Evolutionary conservation across 257 asterid species (phyloP).

Genomic region (Asclepias syriaca): DNA sequence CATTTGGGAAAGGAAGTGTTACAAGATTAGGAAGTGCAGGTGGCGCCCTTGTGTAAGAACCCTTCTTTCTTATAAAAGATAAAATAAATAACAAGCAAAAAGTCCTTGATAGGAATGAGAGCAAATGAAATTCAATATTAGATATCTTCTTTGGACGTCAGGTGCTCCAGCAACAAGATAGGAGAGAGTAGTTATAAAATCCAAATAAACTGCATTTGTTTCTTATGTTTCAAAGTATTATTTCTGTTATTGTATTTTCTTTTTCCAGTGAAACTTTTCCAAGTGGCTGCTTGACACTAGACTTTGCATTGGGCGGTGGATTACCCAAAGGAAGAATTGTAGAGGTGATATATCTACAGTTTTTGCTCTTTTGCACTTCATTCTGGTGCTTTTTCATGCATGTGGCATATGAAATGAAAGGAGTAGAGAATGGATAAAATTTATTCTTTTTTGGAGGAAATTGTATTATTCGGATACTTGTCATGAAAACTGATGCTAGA

Average conservation of each 20-base stretch:
- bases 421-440: neutral
- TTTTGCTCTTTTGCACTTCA: slow-evolving; percentile 4
- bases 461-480: neutral
- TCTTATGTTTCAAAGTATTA: neutral
- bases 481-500: neutral
- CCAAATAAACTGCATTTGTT: neutral
- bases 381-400: neutral
- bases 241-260: neutral
- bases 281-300: slow-evolving; percentile 88
- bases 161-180: neutral
- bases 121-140: neutral
- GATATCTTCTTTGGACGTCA: neutral
- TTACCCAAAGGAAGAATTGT: slow-evolving; percentile 96
- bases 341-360: slow-evolving; percentile 47
- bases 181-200: neutral
- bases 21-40: slow-evolving; percentile 97
- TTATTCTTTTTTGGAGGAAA: neutral
- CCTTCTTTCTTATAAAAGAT: slow-evolving; percentile 4
- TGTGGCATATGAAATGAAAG: neutral
- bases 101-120: neutral
- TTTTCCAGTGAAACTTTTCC: slow-evolving; percentile 84
- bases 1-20: slow-evolving; percentile 97
- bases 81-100: neutral
- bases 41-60: slow-evolving; percentile 91
- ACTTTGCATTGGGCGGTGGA: slow-evolving; percentile 97